These are phyloP conservation scores for Collybiopsis luxurians DNA, from an alignment of 768 basidiomycete genomes.

Conservation along the genomic window DNA sequence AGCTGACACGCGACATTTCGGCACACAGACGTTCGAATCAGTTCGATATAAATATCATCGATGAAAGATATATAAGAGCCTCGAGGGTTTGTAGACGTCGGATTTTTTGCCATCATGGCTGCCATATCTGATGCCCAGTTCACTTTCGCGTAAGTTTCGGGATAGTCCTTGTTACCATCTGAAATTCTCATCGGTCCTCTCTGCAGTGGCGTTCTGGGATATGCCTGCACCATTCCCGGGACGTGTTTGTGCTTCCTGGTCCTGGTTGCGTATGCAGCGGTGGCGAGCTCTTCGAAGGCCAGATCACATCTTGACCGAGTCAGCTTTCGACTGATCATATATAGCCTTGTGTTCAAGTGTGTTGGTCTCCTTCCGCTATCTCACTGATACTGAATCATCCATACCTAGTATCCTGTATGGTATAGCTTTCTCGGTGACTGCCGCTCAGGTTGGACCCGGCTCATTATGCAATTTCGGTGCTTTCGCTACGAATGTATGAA, in stretches of 20 bases:
- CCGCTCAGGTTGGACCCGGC: conserved; percentile 7
- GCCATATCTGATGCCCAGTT: too few relatives aligned
- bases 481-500: conserved; percentile 17
- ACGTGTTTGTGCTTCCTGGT: conserved; percentile 15
- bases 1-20: too few relatives aligned
- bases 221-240: conserved; percentile 12
- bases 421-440: conserved; percentile 16
- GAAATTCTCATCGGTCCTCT: too few relatives aligned
- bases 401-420: conserved; percentile 20
- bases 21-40: too few relatives aligned
- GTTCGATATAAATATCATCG: too few relatives aligned
- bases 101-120: too few relatives aligned
- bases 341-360: conserved; percentile 19
- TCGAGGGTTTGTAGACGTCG: too few relatives aligned
- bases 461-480: conserved; percentile 17
- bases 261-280: conserved; percentile 11
- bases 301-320: conserved; percentile 18
- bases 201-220: not conserved
- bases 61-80: too few relatives aligned
- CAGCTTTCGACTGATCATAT: conserved; percentile 19
- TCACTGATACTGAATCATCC: not conserved
- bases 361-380: conserved; percentile 1
- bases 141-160: too few relatives aligned
- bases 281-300: conserved; percentile 5
- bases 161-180: too few relatives aligned